Evolutionary conservation across 1,284 basidiomycete species (phyloP).

Genomic region (Hemileia vastatrix): DNA sequence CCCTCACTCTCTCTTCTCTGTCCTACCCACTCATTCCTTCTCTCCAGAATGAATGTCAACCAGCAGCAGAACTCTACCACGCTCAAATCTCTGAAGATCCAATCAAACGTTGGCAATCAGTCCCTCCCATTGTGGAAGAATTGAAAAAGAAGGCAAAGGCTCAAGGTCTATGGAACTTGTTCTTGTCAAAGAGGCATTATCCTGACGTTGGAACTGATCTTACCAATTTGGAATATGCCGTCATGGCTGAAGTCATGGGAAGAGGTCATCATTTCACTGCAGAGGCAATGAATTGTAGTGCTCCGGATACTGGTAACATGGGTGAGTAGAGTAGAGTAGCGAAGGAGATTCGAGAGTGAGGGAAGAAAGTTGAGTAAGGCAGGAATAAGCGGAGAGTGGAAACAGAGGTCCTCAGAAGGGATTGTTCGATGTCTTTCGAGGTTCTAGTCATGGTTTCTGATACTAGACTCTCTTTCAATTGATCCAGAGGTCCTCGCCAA

Average conservation of each 20-base stretch:
- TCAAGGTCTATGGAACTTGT: slow-evolving; percentile 91
- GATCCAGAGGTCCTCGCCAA: slow-evolving; percentile 88
- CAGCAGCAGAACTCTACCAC: slow-evolving; percentile 65
- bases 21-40: neutral
- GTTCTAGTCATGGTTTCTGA: no score
- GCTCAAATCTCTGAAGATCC: slow-evolving; percentile 72
- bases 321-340: neutral
- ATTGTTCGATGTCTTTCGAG: no score
- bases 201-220: slow-evolving; percentile 74
- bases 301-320: slow-evolving; percentile 92
- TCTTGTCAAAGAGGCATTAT: slow-evolving; percentile 86
- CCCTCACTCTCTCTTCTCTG: neutral
- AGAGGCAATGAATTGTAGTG: slow-evolving; percentile 79
- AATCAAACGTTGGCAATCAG: slow-evolving; percentile 66
- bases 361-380: neutral
- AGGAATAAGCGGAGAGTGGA: neutral
- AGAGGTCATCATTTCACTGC: slow-evolving; percentile 69
- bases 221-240: slow-evolving; percentile 90
- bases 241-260: slow-evolving; percentile 90
- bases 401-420: no score
- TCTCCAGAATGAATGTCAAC: slow-evolving; percentile 71
- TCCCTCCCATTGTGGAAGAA: slow-evolving; percentile 69
- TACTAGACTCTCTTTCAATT: no score
- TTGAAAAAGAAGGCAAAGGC: slow-evolving; percentile 79
- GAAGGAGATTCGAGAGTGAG: neutral